A percentile compares a stretch with the other conserved stretches of the same genome.
These are phyloP conservation scores for Chlorella sp. DNA, from an alignment of 139 green algal species.

Conservation along the genomic window DNA sequence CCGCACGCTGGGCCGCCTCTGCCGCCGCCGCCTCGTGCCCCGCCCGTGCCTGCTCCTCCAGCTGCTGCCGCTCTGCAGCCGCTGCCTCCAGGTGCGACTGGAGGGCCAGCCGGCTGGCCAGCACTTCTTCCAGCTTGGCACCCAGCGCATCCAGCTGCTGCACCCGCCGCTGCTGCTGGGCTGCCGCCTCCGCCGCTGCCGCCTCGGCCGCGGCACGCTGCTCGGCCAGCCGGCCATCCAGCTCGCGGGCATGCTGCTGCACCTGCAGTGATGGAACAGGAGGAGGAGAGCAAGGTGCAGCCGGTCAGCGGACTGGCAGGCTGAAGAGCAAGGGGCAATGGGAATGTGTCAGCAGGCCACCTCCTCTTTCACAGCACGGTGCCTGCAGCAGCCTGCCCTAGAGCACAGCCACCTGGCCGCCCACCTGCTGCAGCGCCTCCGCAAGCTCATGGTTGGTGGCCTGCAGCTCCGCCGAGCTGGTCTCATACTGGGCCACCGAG, in stretches of 20 bases:
- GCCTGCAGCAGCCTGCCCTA: too few relatives aligned
- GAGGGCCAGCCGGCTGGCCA: not conserved
- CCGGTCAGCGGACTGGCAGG: too few relatives aligned
- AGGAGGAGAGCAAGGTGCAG: too few relatives aligned
- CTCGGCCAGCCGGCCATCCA: slow-evolving; percentile 4
- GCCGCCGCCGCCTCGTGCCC: not conserved
- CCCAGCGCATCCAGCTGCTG: slow-evolving; percentile 10
- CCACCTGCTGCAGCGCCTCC: slow-evolving; percentile 1
- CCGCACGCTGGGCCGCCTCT: not conserved
- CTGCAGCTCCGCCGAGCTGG: not conserved
- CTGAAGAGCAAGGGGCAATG: too few relatives aligned
- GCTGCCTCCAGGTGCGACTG: not conserved
- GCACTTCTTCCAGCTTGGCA: not conserved
- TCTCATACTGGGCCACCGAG: not conserved
- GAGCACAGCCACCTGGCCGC: too few relatives aligned
- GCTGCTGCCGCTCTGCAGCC: not conserved
- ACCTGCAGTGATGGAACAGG: not conserved
- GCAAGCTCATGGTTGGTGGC: slow-evolving; percentile 18
- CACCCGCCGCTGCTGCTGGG: not conserved
- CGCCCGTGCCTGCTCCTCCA: not conserved
- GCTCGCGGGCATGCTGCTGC: not conserved
- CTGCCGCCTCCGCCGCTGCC: not conserved
- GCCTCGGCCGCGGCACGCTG: not conserved
- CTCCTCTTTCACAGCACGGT: too few relatives aligned
- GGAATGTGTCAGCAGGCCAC: too few relatives aligned